These are phyloP conservation scores for Coemansia sp. DNA, from an alignment of 192 early-diverging fungal species.

Conservation along the genomic window DNA sequence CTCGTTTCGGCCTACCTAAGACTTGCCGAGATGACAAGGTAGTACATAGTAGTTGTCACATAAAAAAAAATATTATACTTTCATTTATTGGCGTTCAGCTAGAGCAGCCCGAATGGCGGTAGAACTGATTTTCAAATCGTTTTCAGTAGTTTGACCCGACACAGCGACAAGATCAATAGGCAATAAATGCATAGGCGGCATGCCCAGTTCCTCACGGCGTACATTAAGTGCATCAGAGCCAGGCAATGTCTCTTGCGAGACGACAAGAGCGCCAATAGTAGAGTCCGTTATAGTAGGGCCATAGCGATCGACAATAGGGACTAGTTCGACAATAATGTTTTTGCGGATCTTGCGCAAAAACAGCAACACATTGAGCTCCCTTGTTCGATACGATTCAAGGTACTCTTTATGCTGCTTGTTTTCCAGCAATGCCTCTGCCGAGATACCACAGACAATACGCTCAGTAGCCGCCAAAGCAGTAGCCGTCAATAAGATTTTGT, in stretches of 20 bases:
- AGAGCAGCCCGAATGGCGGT: conserved; percentile 64
- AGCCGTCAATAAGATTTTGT: conserved; percentile 89
- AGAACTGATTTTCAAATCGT: conserved; percentile 73
- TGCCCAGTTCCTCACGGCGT: conserved; percentile 58
- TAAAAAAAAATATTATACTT: neutral
- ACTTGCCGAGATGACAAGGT: conserved; percentile 7
- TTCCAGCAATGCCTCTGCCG: conserved; percentile 63
- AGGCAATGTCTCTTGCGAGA: conserved; percentile 75
- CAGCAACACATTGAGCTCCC: conserved; percentile 58
- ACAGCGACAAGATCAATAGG: conserved; percentile 69
- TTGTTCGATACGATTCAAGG: conserved; percentile 65
- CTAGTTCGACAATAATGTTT: conserved; percentile 54
- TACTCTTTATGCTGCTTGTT: conserved; percentile 69
- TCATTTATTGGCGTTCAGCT: conserved; percentile 26
- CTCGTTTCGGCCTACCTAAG: conserved; percentile 34
- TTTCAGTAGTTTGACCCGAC: conserved; percentile 36
- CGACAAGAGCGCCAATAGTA: conserved; percentile 75
- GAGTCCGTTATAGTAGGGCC: conserved; percentile 81
- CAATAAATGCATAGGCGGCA: conserved; percentile 61
- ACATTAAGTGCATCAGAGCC: conserved; percentile 80
- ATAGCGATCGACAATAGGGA: conserved; percentile 76
- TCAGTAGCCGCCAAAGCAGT: conserved; percentile 67
- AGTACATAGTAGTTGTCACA: neutral
- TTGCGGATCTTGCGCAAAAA: conserved; percentile 62
- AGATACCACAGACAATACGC: conserved; percentile 71